A percentile compares a stretch with the other conserved stretches of the same genome.
phyloP scores from a whole-genome alignment of 192 early-diverging fungal genomes.

The Dissophora ornata region DNA sequence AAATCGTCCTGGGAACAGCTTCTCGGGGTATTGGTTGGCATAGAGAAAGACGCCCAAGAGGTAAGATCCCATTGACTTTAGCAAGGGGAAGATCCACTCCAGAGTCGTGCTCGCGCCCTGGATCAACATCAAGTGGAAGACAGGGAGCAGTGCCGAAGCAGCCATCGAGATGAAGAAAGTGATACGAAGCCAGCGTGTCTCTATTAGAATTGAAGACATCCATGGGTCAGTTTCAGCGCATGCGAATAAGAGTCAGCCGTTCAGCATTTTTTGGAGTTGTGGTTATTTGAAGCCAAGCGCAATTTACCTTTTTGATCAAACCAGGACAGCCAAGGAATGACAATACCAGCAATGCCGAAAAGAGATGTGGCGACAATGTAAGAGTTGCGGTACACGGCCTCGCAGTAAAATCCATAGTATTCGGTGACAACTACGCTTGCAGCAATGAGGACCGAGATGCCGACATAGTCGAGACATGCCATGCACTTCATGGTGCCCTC shows the following conservation, averaged over 20 bases:
- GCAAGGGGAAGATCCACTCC: conserved; percentile 58
- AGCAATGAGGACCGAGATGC: conserved; percentile 71
- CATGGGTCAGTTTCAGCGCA: not conserved
- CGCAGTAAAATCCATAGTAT: conserved; percentile 71
- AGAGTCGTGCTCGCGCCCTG: conserved; percentile 55
- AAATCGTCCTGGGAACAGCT: conserved; percentile 66
- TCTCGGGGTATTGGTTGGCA: conserved; percentile 68
- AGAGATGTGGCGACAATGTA: conserved; percentile 65
- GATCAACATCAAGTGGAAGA: conserved; percentile 58
- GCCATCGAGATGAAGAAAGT: conserved; percentile 67
- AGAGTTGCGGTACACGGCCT: conserved; percentile 36
- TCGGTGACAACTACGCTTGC: conserved; percentile 68
- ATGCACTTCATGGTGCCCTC: conserved; percentile 63
- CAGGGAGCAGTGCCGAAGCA: conserved; percentile 57
- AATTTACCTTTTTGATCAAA: conserved; percentile 63
- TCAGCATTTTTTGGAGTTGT: no score
- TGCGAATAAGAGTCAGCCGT: no score
- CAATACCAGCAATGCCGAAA: conserved; percentile 61
- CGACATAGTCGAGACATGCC: conserved; percentile 72
- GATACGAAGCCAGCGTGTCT: conserved; percentile 59
- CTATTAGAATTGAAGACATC: conserved; percentile 9
- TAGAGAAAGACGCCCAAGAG: conserved; percentile 65
- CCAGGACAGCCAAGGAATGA: conserved; percentile 63
- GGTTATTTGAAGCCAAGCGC: no score
- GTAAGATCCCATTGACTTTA: conserved; percentile 62